Percentiles rank a stretch among this genome's conserved stretches.
phyloP scores from a whole-genome alignment of 2,329 filamentous ascomycete genomes.

The Magnaporthiopsis rhizophila region DNA sequence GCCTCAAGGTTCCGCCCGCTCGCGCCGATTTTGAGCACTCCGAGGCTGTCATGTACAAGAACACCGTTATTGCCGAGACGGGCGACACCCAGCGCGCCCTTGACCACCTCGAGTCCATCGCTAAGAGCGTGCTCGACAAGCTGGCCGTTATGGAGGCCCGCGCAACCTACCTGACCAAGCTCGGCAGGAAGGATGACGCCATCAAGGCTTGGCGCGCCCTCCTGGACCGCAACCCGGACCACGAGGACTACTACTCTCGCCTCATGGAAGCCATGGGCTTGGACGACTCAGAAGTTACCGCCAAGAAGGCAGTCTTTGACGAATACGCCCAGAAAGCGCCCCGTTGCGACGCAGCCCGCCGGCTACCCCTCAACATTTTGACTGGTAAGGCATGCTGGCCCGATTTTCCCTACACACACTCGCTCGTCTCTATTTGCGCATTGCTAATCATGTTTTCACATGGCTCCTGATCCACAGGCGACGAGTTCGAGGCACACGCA shows the following conservation, averaged over 20 bases:
- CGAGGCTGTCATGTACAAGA: constrained; percentile 92
- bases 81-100: constrained; percentile 77
- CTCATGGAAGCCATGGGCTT: constrained; percentile 64
- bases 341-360: constrained; percentile 74
- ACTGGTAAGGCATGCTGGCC: constrained; percentile 43
- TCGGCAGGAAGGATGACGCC: constrained; percentile 73
- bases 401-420: neutral
- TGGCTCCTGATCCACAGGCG: constrained; percentile 38
- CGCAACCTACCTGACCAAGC: constrained; percentile 73
- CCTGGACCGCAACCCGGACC: constrained; percentile 81
- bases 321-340: constrained; percentile 75
- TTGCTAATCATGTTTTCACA: neutral
- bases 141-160: constrained; percentile 78
- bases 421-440: neutral
- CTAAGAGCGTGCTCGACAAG: constrained; percentile 73
- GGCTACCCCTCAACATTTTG: constrained; percentile 85
- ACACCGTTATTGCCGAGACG: constrained; percentile 82
- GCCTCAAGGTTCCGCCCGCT: constrained; percentile 70
- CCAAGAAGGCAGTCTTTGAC: constrained; percentile 64
- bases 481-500: constrained; percentile 71
- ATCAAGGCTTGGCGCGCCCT: constrained; percentile 72
- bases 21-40: constrained; percentile 84
- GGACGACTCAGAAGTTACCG: constrained; percentile 44
- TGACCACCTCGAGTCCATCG: constrained; percentile 72
- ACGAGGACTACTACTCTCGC: constrained; percentile 75